Percentiles rank a stretch among this genome's conserved stretches.
These are phyloP conservation scores for Sphaceloma murrayae DNA, from an alignment of 2,329 filamentous ascomycete species.

Conservation along the genomic window DNA sequence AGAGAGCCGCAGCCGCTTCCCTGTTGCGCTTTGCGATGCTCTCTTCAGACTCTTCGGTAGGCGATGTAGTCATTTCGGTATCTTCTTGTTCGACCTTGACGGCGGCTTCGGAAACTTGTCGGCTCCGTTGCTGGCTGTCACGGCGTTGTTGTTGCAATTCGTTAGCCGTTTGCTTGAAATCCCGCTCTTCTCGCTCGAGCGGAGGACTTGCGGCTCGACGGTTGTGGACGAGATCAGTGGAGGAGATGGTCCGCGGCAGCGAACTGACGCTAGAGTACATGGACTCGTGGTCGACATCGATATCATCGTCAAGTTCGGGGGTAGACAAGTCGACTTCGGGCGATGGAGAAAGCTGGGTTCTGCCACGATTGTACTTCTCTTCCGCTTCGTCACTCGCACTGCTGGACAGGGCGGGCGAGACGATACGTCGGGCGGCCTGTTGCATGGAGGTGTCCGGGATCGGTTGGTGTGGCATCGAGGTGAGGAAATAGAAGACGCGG, in stretches of 20 bases:
- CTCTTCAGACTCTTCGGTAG: slow-evolving; percentile 39
- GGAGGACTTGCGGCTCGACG: slow-evolving; percentile 74
- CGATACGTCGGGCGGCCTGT: slow-evolving; percentile 47
- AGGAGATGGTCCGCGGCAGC: slow-evolving; percentile 29
- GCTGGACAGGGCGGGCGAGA: slow-evolving; percentile 77
- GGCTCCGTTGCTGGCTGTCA: slow-evolving; percentile 32
- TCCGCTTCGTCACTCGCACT: slow-evolving; percentile 63
- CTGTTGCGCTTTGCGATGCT: slow-evolving; percentile 42
- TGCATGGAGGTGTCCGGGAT: slow-evolving; percentile 52
- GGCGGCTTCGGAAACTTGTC: slow-evolving; percentile 26
- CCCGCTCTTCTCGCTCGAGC: slow-evolving; percentile 86
- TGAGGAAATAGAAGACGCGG: slow-evolving; percentile 93
- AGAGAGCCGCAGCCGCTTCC: slow-evolving; percentile 41
- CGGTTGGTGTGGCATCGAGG: slow-evolving; percentile 72
- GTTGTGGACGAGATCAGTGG: slow-evolving; percentile 44
- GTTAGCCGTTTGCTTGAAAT: slow-evolving; percentile 92
- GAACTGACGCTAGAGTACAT: slow-evolving; percentile 48
- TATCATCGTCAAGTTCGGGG: slow-evolving; percentile 71
- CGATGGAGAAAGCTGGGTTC: slow-evolving; percentile 68
- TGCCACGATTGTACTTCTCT: slow-evolving; percentile 48
- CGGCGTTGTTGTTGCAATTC: slow-evolving; percentile 54
- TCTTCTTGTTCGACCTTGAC: slow-evolving; percentile 27
- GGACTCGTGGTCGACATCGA: slow-evolving; percentile 48
- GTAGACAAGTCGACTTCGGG: slow-evolving; percentile 88
- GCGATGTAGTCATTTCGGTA: slow-evolving; percentile 29